These are phyloP conservation scores for Pseudogymnoascus sp. DNA, from an alignment of 2,329 filamentous ascomycete genomes.

Conservation along the genomic window DNA sequence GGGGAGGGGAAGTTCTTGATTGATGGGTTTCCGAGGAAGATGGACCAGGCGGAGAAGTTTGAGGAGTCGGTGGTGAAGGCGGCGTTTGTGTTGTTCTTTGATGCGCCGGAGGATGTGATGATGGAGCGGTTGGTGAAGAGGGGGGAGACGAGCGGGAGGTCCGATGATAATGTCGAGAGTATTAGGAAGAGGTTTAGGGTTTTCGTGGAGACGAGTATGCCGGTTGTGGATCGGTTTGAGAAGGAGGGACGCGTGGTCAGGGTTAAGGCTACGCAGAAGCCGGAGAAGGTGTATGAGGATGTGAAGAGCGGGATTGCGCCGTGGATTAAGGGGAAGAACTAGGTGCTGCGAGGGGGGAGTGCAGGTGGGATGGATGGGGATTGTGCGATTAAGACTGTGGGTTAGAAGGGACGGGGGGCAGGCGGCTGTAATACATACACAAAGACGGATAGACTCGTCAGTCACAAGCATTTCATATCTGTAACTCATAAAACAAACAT, in stretches of 20 bases:
- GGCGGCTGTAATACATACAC: not conserved
- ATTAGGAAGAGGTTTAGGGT: constrained; percentile 95
- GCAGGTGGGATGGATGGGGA: not conserved
- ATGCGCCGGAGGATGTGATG: constrained; percentile 88
- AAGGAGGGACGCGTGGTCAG: constrained; percentile 70
- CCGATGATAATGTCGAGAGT: constrained; percentile 90
- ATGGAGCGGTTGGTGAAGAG: constrained; percentile 74
- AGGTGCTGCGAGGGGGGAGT: not conserved
- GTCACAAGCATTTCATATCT: constrained; percentile 4
- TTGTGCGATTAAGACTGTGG: not conserved
- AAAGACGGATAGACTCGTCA: not conserved
- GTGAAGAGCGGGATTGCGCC: constrained; percentile 45
- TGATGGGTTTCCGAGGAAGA: constrained; percentile 86
- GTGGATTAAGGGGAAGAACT: constrained; percentile 37
- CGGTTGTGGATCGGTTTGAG: constrained; percentile 81
- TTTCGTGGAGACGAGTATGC: constrained; percentile 95
- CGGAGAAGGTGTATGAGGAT: constrained; percentile 53
- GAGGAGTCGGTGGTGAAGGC: constrained; percentile 81
- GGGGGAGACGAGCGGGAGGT: constrained; percentile 83
- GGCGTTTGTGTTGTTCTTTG: constrained; percentile 84
- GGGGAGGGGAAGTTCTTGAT: constrained; percentile 66
- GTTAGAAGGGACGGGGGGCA: constrained; percentile 6
- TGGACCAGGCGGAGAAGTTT: constrained; percentile 93
- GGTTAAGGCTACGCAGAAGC: constrained; percentile 62
- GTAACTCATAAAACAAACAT: not conserved